phyloP scores from a whole-genome alignment of 2,329 filamentous ascomycete species.

The Neoscytalidium dimidiatum region DNA sequence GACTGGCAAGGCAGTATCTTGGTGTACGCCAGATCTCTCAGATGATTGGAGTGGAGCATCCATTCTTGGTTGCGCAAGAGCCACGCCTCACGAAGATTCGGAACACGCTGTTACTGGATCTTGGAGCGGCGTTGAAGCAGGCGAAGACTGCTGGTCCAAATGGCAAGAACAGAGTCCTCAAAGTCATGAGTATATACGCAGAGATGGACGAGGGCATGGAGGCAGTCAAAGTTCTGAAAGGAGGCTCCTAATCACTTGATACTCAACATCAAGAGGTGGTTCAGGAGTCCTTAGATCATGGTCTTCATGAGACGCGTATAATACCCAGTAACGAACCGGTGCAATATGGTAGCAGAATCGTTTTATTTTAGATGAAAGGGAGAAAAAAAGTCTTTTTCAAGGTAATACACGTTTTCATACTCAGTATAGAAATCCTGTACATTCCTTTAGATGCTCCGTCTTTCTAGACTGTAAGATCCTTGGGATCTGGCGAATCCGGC shows the following conservation, averaged over 20 bases:
- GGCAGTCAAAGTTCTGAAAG: conserved; percentile 53
- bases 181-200: conserved; percentile 61
- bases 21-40: conserved; percentile 55
- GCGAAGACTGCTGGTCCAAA: conserved; percentile 45
- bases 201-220: conserved; percentile 62
- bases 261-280: not conserved
- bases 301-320: not conserved
- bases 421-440: conserved; percentile 38
- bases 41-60: conserved; percentile 58
- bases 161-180: conserved; percentile 50
- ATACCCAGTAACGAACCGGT: not conserved
- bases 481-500: conserved; percentile 34
- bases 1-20: conserved; percentile 60
- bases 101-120: conserved; percentile 65
- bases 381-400: conserved; percentile 19
- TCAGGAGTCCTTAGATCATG: not conserved
- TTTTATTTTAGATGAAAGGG: too few species aligned
- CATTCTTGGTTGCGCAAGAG: conserved; percentile 62
- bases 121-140: conserved; percentile 64
- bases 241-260: conserved; percentile 41
- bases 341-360: not conserved
- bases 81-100: conserved; percentile 58
- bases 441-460: not conserved
- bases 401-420: conserved; percentile 30
- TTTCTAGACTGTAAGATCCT: conserved; percentile 32